Evolutionary conservation across 306 rosid species (phyloP).

Genomic region (Prunus fruticosa): DNA sequence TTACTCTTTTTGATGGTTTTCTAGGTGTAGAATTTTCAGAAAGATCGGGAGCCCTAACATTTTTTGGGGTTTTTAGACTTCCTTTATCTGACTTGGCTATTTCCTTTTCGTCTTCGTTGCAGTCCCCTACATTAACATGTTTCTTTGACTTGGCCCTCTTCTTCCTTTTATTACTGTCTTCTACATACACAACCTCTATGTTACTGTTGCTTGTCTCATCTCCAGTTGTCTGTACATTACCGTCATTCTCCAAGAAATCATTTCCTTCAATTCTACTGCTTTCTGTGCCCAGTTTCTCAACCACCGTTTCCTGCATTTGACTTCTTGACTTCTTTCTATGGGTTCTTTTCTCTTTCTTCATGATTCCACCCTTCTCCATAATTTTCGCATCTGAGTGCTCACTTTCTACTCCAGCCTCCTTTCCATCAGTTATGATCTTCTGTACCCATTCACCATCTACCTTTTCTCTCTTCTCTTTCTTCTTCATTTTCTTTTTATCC

Average conservation of each 20-base stretch:
- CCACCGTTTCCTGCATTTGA: conserved; percentile 8
- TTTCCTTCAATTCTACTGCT: neutral
- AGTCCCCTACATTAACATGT: neutral
- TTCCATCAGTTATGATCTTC: neutral
- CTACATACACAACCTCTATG: conserved; percentile 1
- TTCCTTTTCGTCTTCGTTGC: neutral
- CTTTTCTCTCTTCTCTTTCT: neutral
- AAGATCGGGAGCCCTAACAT: neutral
- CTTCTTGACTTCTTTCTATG: neutral
- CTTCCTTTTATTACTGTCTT: neutral
- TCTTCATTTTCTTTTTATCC: conserved; percentile 9
- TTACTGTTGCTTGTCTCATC: neutral
- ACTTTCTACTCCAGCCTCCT: conserved; percentile 18
- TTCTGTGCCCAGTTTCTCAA: conserved; percentile 3
- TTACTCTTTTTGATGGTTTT: conserved; percentile 44
- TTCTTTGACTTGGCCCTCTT: conserved; percentile 17
- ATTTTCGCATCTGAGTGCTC: conserved; percentile 9
- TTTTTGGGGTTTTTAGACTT: conserved; percentile 10
- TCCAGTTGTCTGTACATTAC: neutral
- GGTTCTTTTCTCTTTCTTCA: conserved; percentile 19
- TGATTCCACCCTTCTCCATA: conserved; percentile 10
- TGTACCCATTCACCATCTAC: neutral
- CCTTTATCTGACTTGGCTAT: neutral
- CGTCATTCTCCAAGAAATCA: neutral
- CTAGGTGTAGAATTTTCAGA: conserved; percentile 16